phyloP scores from a whole-genome alignment of 352 stramenopile genomes.

The Aphanomyces cochlioides region DNA sequence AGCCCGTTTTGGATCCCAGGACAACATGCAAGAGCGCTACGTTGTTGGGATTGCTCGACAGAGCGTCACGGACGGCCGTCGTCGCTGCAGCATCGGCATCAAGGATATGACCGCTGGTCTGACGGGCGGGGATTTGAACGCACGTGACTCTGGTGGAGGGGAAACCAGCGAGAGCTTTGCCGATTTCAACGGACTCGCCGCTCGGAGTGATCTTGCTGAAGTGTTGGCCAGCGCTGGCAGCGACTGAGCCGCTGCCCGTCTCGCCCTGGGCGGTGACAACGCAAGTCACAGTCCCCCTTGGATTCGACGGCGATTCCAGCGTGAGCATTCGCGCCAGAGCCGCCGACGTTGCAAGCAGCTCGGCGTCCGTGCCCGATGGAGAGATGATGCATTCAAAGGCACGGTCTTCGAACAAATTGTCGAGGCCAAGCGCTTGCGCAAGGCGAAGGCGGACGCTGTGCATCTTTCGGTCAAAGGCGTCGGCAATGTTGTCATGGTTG shows the following conservation, averaged over 20 bases:
- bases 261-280: slow-evolving; percentile 82
- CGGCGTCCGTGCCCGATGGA: slow-evolving; percentile 81
- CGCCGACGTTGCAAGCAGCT: slow-evolving; percentile 71
- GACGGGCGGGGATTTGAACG: slow-evolving; percentile 52
- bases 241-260: slow-evolving; percentile 75
- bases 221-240: slow-evolving; percentile 66
- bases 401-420: slow-evolving; percentile 50
- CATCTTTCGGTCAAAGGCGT: slow-evolving; percentile 73
- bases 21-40: slow-evolving; percentile 85
- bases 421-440: slow-evolving; percentile 52
- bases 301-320: slow-evolving; percentile 40
- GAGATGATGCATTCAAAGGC: slow-evolving; percentile 61
- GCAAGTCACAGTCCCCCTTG: slow-evolving; percentile 59
- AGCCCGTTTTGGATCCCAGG: slow-evolving; percentile 82
- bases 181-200: slow-evolving; percentile 44
- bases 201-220: slow-evolving; percentile 80
- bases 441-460: slow-evolving; percentile 46
- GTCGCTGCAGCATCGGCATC: slow-evolving; percentile 50
- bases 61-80: slow-evolving; percentile 48
- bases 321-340: slow-evolving; percentile 63
- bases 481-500: slow-evolving; percentile 61
- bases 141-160: slow-evolving; percentile 60
- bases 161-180: slow-evolving; percentile 54
- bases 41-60: slow-evolving; percentile 46
- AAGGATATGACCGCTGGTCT: slow-evolving; percentile 52